Evolutionary conservation across 1,139 yeast species (phyloP).

Genomic region (Yamadazyma songkhlaensis): DNA sequence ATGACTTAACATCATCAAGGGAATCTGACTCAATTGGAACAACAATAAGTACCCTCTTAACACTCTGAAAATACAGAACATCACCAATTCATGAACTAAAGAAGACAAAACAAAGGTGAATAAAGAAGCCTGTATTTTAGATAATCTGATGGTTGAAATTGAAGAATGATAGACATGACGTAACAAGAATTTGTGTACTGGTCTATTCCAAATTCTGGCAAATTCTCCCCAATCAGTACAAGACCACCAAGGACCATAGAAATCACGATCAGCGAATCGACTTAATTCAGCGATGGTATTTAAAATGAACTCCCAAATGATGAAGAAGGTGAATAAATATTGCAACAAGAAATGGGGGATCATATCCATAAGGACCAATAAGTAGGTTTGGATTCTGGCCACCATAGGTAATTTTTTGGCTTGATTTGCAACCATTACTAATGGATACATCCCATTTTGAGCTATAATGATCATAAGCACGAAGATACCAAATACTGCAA

Average conservation of each 20-base stretch:
- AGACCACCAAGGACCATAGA: conserved; percentile 98
- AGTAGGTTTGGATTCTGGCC: conserved; percentile 51
- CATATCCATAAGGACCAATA: conserved; percentile 65
- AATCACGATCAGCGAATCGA: conserved; percentile 82
- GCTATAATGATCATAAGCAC: conserved; percentile 80
- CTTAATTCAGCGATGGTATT: conserved; percentile 89
- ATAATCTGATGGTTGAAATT: conserved; percentile 69
- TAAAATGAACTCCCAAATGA: conserved; percentile 92
- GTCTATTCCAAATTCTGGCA: conserved; percentile 91
- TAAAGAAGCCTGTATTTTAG: conserved; percentile 67
- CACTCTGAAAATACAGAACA: conserved; percentile 82
- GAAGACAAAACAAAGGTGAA: conserved; percentile 82
- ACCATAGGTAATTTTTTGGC: conserved; percentile 46
- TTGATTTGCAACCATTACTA: conserved; percentile 56
- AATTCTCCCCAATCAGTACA: conserved; percentile 92
- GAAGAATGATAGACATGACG: conserved; percentile 95
- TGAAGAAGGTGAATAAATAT: conserved; percentile 76
- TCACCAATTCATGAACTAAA: conserved; percentile 83
- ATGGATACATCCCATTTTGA: conserved; percentile 74
- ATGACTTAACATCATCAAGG: conserved; percentile 54
- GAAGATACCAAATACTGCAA: conserved; percentile 85
- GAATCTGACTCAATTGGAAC: conserved; percentile 83
- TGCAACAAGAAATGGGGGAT: conserved; percentile 75
- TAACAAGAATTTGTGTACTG: conserved; percentile 86
- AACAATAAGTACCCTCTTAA: conserved; percentile 76